Base-by-base conservation (phyloP, 2,329 filamentous ascomycete species). In the Verticillium albo-atrum region DNA sequence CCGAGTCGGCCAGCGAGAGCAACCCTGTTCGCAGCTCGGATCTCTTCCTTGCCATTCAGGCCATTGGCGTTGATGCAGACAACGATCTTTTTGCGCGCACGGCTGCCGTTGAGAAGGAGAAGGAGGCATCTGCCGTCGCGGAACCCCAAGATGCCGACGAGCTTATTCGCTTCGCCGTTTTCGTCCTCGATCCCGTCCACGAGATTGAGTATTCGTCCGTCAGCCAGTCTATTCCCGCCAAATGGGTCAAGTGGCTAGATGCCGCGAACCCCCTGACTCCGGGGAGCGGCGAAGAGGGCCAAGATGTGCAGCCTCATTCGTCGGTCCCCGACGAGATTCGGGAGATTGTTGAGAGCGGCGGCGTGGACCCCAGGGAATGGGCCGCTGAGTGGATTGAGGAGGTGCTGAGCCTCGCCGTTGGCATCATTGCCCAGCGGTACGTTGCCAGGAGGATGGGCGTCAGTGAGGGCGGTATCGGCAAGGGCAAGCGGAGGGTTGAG, bases 301-400 rank as follows among this genome's bases (percentile, higher is more conserved):
- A 66, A 12, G 72, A 74, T 34, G 17, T 20, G n/a, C 42, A 50
- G 17, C 7, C 10, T 23, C 42, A 10, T 25, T 66, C 70, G 3
- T 70, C 74, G 3, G 74, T 93, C 34, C 94, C 95, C 0, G 89
- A 91, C 28, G 92, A 93, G 69, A 97, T 99, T 67, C 82, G 85
- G 25, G 90, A 94, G 65, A 96, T 98, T 63, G 86, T 99, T 47
- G 85, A 87, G 68, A 77, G 77, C 52, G 86, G 86, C 9, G 86
- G 84, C 54, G 91, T 98, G 2, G 95, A 99, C 70, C 95, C 95
- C 0, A 83, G 95, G 60, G 95, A 99, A 74, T 99, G 95, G 95
- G 91, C 97, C 37, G 90, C 93, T 3, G 95, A 98, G 74, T 99
- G 95, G 95, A 84, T 99, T 54, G 94, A 98, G 77, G 94, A 98